Evolutionary conservation across 768 basidiomycete genomes (phyloP).

Genomic region (Agaricus subrufescens): DNA sequence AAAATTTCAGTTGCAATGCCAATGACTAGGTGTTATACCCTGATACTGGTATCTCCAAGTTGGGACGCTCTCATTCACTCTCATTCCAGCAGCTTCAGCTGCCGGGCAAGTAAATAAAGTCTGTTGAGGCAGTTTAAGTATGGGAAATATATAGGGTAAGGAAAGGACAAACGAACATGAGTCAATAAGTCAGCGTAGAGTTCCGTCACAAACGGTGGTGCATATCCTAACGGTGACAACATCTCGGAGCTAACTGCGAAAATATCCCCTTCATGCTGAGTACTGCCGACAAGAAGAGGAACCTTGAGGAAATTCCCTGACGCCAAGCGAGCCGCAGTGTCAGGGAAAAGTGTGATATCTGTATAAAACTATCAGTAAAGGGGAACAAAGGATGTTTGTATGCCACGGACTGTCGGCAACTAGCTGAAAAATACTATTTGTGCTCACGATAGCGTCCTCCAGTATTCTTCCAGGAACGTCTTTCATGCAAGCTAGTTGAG

Average conservation of each 20-base stretch:
- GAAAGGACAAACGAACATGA: slow-evolving; percentile 16
- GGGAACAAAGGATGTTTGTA: background rate
- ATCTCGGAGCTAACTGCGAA: slow-evolving; percentile 24
- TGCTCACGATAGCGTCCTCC: slow-evolving; percentile 26
- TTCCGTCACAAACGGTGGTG: slow-evolving; percentile 25
- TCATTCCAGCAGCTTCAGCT: slow-evolving; percentile 19
- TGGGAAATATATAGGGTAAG: background rate
- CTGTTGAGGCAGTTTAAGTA: slow-evolving; percentile 5
- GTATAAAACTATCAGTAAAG: background rate
- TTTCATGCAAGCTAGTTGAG: slow-evolving; percentile 34
- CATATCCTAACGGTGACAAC: slow-evolving; percentile 19
- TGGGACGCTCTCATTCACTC: slow-evolving; percentile 22
- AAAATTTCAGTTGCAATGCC: background rate
- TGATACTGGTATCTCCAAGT: slow-evolving; percentile 26
- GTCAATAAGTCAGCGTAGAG: slow-evolving; percentile 25
- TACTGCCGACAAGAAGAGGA: slow-evolving; percentile 26
- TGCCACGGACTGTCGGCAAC: slow-evolving; percentile 25
- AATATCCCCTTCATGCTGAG: slow-evolving; percentile 29
- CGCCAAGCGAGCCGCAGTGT: slow-evolving; percentile 20
- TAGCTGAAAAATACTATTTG: slow-evolving; percentile 22
- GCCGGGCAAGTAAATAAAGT: slow-evolving; percentile 27
- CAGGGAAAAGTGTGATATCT: slow-evolving; percentile 31
- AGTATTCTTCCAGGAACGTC: slow-evolving; percentile 23
- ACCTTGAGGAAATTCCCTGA: slow-evolving; percentile 25
- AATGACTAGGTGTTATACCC: slow-evolving; percentile 1